Base-by-base conservation (phyloP, 75 land plant species). In the Ceratopteris richardii region DNA sequence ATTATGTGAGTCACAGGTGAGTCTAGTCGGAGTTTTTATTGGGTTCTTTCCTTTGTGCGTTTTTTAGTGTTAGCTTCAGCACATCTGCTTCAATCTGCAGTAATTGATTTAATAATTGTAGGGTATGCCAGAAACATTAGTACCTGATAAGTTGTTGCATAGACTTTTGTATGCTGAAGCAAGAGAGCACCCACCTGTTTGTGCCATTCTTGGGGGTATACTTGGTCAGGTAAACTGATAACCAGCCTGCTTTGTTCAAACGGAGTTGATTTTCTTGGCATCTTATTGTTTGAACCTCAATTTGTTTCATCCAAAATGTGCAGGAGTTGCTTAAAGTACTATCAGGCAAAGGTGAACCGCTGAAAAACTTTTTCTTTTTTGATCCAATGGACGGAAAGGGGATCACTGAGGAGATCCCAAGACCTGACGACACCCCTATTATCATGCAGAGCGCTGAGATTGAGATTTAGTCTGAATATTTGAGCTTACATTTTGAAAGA, bases 281-380 rank as follows among this genome's bases (percentile, higher is more conserved):
- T 21, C 2, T 13, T 12, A 11, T 21, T n/a, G n/a, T n/a, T n/a
- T n/a, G n/a, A n/a, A n/a, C n/a, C n/a, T n/a, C n/a, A n/a, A n/a
- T n/a, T n/a, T n/a, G n/a, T n/a, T n/a, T n/a, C n/a, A n/a, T n/a
- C n/a, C n/a, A n/a, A n/a, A n/a, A n/a, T n/a, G n/a, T n/a, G 44
- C 71, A 94, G 98, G 98, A 94, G 66, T 85, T 94, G 24, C 80
- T 94, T 0, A 94, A 94, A 55, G 96, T 84, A 28, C 74, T 94
- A 68, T 94, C 98, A n/a, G 77, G 91, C 24, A 89, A 94, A 69
- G 98, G 98, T 21, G 96, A 86, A 42, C 98, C 98, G 16, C 57
- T 93, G 26, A 86, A 86, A 69, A 89, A 89, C 50, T 86, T 79
- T 62, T 90, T 94, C 69, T 90, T 78, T 62, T 94, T 86, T 62